Evolutionary conservation across 2,329 filamentous ascomycete species (phyloP).

Genomic region (Fusarium sp.): DNA sequence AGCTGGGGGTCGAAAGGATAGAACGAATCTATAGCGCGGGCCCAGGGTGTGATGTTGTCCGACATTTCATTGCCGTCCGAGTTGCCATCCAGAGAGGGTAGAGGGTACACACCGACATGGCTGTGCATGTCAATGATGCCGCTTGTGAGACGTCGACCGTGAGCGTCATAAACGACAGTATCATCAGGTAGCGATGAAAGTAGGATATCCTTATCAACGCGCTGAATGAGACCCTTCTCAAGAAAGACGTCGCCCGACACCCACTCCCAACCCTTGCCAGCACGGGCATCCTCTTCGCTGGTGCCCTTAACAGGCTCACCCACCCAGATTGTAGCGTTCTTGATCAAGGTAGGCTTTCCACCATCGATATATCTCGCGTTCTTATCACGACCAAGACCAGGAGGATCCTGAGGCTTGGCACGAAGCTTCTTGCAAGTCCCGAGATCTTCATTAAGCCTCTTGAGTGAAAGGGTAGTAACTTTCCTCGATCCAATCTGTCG

Average conservation of each 20-base stretch:
- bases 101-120: constrained; percentile 70
- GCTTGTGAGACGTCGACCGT: constrained; percentile 71
- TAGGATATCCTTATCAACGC: constrained; percentile 61
- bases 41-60: constrained; percentile 74
- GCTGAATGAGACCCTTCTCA: constrained; percentile 70
- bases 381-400: constrained; percentile 65
- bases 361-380: constrained; percentile 73
- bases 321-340: constrained; percentile 75
- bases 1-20: constrained; percentile 74
- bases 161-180: constrained; percentile 66
- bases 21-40: constrained; percentile 74
- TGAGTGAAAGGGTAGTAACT: constrained; percentile 59
- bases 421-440: constrained; percentile 67
- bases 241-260: constrained; percentile 69
- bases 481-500: constrained; percentile 52
- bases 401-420: constrained; percentile 66
- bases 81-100: constrained; percentile 67
- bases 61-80: constrained; percentile 74
- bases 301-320: constrained; percentile 68
- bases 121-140: constrained; percentile 81
- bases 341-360: constrained; percentile 71
- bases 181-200: constrained; percentile 58
- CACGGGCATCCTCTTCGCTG: constrained; percentile 64
- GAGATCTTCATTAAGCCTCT: constrained; percentile 66
- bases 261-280: constrained; percentile 72